phyloP scores from a whole-genome alignment of 345 rosid species.

The Populus deltoides region DNA sequence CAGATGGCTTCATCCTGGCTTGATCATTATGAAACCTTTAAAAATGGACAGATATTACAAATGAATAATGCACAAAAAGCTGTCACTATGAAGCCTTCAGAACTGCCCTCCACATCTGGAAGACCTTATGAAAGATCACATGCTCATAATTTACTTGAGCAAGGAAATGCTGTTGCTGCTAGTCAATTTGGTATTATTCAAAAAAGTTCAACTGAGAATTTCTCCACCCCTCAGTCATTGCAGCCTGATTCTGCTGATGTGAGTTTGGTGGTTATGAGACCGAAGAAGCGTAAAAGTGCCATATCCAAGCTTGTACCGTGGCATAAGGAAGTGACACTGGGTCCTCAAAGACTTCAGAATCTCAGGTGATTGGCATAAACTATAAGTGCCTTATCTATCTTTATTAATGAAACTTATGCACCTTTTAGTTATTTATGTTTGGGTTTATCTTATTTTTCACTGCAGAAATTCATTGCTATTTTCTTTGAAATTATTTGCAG shows the following conservation, averaged over 20 bases:
- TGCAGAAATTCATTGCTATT: neutral
- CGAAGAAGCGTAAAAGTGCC: conserved; percentile 65
- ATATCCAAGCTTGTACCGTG: conserved; percentile 51
- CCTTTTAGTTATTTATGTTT: neutral
- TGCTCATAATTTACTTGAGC: conserved; percentile 32
- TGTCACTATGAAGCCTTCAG: conserved; percentile 35
- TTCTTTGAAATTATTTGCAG: neutral
- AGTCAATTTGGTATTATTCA: conserved; percentile 28
- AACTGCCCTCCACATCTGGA: conserved; percentile 37
- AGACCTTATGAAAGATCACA: conserved; percentile 44
- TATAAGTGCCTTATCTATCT: neutral
- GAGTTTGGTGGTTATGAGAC: conserved; percentile 31
- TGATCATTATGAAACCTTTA: conserved; percentile 61
- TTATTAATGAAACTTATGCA: neutral
- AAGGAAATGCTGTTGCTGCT: conserved; percentile 27
- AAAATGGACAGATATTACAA: conserved; percentile 56
- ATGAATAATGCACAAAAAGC: conserved; percentile 35
- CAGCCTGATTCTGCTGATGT: conserved; percentile 37
- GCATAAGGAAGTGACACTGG: conserved; percentile 60
- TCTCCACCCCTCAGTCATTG: conserved; percentile 37
- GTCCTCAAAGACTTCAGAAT: conserved; percentile 46
- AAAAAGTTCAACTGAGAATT: conserved; percentile 33
- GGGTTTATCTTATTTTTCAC: neutral
- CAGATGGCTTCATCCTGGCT: conserved; percentile 79
- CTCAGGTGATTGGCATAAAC: conserved; percentile 48